Conservation (phyloP, 768 basidiomycete species). For the Macrolepiota dolichaula region DNA sequence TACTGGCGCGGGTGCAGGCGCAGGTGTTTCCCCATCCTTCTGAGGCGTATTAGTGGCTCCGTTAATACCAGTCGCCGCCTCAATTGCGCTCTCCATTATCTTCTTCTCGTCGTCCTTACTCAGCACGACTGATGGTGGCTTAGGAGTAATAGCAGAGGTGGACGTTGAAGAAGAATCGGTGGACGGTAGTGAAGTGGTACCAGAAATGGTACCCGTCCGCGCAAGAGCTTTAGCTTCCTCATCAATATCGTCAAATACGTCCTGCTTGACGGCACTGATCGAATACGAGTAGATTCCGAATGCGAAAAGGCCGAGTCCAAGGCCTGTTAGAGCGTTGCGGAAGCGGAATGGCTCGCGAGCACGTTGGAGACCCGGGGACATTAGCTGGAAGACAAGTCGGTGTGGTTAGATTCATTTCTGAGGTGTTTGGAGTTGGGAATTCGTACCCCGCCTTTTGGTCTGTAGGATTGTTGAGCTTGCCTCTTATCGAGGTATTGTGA, state of each 20-base stretch:
- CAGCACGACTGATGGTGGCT: neutral
- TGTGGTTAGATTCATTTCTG: neutral
- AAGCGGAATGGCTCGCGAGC: conserved; percentile 51
- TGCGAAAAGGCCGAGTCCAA: conserved; percentile 67
- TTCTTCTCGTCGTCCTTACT: neutral
- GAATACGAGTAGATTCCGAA: conserved; percentile 89
- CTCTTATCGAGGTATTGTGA: conserved; percentile 43
- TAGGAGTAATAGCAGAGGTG: neutral
- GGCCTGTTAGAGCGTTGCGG: conserved; percentile 58
- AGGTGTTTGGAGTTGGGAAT: neutral
- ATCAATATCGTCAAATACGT: conserved; percentile 85
- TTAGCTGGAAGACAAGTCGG: conserved; percentile 42
- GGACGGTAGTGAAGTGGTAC: conserved; percentile 2
- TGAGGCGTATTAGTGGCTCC: neutral
- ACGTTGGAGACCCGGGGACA: conserved; percentile 85
- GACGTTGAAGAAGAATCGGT: neutral
- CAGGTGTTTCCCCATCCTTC: neutral
- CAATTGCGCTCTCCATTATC: conserved; percentile 9
- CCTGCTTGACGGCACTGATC: conserved; percentile 91
- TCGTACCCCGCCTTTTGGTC: conserved; percentile 49
- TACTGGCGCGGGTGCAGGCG: too few relatives aligned
- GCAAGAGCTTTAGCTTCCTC: conserved; percentile 65
- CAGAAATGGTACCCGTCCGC: conserved; percentile 7
- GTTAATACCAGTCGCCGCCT: neutral
- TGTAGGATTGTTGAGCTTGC: conserved; percentile 43